A percentile compares a stretch with the other conserved stretches of the same genome.
Conservation (phyloP, 106 monocot species). For the Dendrobium officinale region DNA sequence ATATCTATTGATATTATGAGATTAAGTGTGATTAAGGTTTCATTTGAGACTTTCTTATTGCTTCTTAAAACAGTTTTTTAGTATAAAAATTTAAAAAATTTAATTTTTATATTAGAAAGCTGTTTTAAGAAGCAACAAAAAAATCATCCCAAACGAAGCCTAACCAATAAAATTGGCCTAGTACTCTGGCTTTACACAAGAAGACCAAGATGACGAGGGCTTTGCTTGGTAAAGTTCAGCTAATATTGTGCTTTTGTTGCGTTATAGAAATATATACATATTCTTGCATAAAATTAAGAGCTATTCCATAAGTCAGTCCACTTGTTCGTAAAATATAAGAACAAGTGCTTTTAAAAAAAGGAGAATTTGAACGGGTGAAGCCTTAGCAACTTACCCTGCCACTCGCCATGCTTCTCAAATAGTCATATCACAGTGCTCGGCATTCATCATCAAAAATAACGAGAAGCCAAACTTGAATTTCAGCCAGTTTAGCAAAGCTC, state of each 20-base stretch:
- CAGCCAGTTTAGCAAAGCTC: background rate
- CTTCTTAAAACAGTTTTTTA: too few relatives aligned
- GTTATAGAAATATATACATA: background rate
- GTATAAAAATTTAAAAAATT: too few relatives aligned
- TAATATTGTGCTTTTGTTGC: background rate
- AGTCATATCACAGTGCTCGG: background rate
- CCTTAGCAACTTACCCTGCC: background rate
- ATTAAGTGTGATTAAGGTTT: too few relatives aligned
- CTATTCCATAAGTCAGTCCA: background rate
- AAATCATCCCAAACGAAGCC: too few relatives aligned
- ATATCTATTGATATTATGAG: background rate
- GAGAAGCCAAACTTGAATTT: background rate
- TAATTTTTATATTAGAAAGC: too few relatives aligned
- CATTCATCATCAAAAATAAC: constrained; percentile 3
- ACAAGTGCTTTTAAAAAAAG: background rate
- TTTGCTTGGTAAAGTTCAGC: background rate
- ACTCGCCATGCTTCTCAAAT: background rate
- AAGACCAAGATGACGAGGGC: background rate
- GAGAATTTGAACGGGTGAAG: background rate
- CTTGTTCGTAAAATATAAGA: background rate
- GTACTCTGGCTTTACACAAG: too few relatives aligned
- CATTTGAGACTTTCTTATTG: too few relatives aligned
- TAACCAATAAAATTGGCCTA: too few relatives aligned
- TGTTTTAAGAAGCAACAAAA: too few relatives aligned
- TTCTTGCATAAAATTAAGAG: background rate